A percentile compares a stretch with the other conserved stretches of the same genome.
Conservation (phyloP, 1,284 basidiomycete species). For the Athelia sp. region DNA sequence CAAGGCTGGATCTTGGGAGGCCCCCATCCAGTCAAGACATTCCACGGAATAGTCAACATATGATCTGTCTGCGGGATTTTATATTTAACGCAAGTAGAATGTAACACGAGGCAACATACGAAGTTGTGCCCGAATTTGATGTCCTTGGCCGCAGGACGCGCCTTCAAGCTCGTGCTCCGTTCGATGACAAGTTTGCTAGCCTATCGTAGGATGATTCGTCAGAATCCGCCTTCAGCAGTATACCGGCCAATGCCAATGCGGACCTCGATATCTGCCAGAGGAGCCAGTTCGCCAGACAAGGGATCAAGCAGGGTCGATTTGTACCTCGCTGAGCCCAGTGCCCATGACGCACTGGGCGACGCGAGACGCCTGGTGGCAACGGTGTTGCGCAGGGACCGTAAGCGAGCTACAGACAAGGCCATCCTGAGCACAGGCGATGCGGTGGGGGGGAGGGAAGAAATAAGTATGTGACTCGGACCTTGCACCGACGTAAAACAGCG, state of each 20-base stretch:
- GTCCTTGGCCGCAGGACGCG: conserved; percentile 45
- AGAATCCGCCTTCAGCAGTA: not conserved
- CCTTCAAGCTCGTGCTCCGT: conserved; percentile 43
- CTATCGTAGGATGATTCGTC: conserved; percentile 24
- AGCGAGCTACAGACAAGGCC: too few relatives aligned
- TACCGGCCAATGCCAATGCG: conserved; percentile 9
- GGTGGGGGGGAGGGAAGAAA: too few relatives aligned
- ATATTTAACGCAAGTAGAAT: conserved; percentile 7
- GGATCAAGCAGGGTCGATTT: conserved; percentile 21
- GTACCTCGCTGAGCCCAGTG: conserved; percentile 7
- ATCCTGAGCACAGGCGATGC: too few relatives aligned
- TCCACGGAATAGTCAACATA: conserved; percentile 89
- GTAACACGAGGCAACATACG: conserved; percentile 35
- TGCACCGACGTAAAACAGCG: too few relatives aligned
- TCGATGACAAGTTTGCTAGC: conserved; percentile 43
- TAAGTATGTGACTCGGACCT: too few relatives aligned
- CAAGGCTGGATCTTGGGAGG: conserved; percentile 82
- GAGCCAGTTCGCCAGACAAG: conserved; percentile 41
- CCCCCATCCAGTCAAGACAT: conserved; percentile 71
- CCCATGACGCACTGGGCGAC: too few relatives aligned
- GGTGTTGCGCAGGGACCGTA: too few relatives aligned
- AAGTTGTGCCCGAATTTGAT: conserved; percentile 70
- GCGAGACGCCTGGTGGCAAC: too few relatives aligned
- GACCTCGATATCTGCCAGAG: conserved; percentile 39
- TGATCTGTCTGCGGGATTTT: conserved; percentile 70